These are phyloP conservation scores for Wickerhamiella azymoides DNA, from an alignment of 805 yeast species.

Conservation along the genomic window DNA sequence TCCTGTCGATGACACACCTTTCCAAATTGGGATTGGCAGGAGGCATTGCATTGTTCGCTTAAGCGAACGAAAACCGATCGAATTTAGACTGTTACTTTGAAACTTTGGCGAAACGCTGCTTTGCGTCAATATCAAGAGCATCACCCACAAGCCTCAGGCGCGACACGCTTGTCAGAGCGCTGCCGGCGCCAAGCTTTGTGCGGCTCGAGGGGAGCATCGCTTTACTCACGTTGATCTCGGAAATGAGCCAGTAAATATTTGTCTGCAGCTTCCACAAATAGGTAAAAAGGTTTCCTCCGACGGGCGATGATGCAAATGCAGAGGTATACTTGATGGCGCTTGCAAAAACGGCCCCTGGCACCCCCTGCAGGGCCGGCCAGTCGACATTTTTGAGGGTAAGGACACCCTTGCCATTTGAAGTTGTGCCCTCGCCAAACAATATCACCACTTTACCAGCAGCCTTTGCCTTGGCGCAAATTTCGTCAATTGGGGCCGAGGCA, in stretches of 20 bases:
- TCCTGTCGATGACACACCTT: too few species aligned
- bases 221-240: slow-evolving; percentile 19
- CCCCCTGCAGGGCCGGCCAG: slow-evolving; percentile 14
- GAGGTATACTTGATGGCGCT: slow-evolving; percentile 26
- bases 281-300: slow-evolving; percentile 20
- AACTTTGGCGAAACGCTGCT: slow-evolving; percentile 29
- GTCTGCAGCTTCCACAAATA: slow-evolving; percentile 20
- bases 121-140: slow-evolving; percentile 31
- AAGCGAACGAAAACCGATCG: background rate
- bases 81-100: background rate
- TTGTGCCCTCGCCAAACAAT: slow-evolving; percentile 66
- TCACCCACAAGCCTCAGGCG: slow-evolving; percentile 36
- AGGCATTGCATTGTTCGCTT: too few species aligned
- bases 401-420: slow-evolving; percentile 70
- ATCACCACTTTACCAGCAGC: slow-evolving; percentile 34
- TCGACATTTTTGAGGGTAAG: slow-evolving; percentile 36
- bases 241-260: slow-evolving; percentile 20
- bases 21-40: too few species aligned
- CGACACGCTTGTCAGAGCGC: slow-evolving; percentile 23
- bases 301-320: slow-evolving; percentile 23
- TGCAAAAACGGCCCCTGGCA: slow-evolving; percentile 18
- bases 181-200: slow-evolving; percentile 15
- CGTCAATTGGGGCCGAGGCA: slow-evolving; percentile 9
- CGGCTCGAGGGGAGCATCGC: slow-evolving; percentile 15
- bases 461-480: slow-evolving; percentile 18